Base-by-base conservation (phyloP, 75 land plant species). In the Pinus tabuliformis region DNA sequence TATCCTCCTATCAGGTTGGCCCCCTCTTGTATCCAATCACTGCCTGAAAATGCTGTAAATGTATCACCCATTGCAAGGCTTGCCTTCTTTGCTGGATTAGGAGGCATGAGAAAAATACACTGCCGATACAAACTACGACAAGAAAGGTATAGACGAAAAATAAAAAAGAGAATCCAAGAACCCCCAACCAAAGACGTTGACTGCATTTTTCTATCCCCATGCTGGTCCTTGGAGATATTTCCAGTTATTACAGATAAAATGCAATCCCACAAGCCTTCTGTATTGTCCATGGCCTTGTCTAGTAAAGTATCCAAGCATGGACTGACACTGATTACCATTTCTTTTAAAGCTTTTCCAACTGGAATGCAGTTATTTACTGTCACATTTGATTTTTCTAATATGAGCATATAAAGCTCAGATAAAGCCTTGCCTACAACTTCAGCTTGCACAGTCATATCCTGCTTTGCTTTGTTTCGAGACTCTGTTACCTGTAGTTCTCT, bases 51-150 rank as follows among this genome's bases (percentile, higher is more conserved):
- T 33, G 74, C 80, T 58, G 75, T 70, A 70, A 76, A 70, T 12
- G 71, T 24, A 56, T 89, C 92, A 49, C 87, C 85, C 72, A 86
- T 81, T 58, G 49, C 81, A 60, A 73, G 56, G 64, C 88, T 80
- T 76, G 90, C 84, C 70, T 90, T 89, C 65, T 61, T 82, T 49
- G 95, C 87, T 73, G 75, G 24, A 80, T 77, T 75, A n/a, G 92
- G 97, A 15, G 99, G 87, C 92, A 89, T 86, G 62, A 94, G 82
- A 72, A 86, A 80, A 24, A 94, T 81, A 78, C 84, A 85, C 65
- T 92, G 87, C 57, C 89, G 81, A 63, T 83, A 89, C 75, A 96
- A 82, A 73, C 80, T 81, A 80, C 90, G 81, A 59, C 86, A 82
- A 71, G 90, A 86, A 57, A 78, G 49, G 74, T 88, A 96, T 58